Conservation (phyloP, 768 basidiomycete genomes). For the Rhodotorula graminis region DNA sequence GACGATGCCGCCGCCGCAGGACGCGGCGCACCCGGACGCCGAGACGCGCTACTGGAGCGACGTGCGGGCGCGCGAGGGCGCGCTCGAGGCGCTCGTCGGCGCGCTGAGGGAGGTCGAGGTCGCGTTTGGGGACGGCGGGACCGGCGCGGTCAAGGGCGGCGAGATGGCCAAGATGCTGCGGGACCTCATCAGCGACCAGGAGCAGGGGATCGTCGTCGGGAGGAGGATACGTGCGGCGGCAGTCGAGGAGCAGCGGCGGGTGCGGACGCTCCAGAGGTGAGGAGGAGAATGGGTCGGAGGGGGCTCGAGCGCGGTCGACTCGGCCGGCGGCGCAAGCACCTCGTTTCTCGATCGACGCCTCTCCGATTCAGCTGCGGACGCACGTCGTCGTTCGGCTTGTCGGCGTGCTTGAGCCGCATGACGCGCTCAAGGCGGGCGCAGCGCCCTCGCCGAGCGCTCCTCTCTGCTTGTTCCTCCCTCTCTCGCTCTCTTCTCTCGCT, state of each 20-base stretch:
- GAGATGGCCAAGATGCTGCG: constrained; percentile 14
- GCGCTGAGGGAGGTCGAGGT: constrained; percentile 11
- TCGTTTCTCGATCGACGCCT: no score
- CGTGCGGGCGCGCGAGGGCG: background rate
- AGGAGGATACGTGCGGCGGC: background rate
- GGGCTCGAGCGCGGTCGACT: background rate
- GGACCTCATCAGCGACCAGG: background rate
- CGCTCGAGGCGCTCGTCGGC: background rate
- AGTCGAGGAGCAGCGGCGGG: background rate
- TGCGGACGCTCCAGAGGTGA: background rate
- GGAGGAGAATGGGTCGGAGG: no score
- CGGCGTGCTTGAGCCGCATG: no score
- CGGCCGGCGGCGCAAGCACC: no score
- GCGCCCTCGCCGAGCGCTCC: no score
- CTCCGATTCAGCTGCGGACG: no score
- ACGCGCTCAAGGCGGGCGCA: no score
- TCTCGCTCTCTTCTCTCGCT: no score
- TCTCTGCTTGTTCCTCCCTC: no score
- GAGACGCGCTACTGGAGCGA: constrained; percentile 24
- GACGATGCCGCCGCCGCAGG: background rate
- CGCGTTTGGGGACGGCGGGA: constrained; percentile 8
- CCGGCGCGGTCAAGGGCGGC: constrained; percentile 20
- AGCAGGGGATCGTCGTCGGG: background rate
- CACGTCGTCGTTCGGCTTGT: no score
- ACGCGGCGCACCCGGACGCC: background rate